Conservation (phyloP, 148 eudicot genomes). For the Cornus kousa region DNA sequence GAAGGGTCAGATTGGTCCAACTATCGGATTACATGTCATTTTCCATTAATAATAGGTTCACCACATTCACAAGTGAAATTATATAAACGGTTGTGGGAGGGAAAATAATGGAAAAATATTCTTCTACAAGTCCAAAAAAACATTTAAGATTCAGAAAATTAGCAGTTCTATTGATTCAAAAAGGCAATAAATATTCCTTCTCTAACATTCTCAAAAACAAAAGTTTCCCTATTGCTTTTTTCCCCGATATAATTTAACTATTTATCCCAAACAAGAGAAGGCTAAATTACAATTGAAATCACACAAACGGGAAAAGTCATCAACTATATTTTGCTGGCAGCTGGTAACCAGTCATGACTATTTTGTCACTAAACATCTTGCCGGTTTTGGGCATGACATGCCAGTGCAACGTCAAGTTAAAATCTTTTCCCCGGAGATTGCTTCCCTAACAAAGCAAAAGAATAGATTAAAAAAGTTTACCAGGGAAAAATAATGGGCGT, state of each 20-base stretch:
- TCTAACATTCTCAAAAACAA: slow-evolving; percentile 4
- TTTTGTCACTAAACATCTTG: slow-evolving; percentile 83
- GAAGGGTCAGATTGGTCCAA: no score
- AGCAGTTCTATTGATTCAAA: slow-evolving; percentile 2
- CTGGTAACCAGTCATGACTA: slow-evolving; percentile 68
- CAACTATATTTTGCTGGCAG: slow-evolving; percentile 69
- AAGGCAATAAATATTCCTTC: neutral
- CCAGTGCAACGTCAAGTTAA: slow-evolving; percentile 91
- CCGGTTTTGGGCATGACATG: slow-evolving; percentile 99
- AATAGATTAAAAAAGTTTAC: neutral
- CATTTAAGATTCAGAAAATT: slow-evolving; percentile 10
- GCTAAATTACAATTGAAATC: neutral
- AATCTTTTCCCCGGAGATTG: slow-evolving; percentile 75
- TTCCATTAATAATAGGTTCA: no score
- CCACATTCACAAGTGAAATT: no score
- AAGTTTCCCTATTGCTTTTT: neutral
- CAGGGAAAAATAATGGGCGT: neutral
- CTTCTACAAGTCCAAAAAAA: neutral
- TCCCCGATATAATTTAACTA: neutral
- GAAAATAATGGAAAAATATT: neutral
- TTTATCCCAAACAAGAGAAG: neutral
- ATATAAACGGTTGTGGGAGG: no score
- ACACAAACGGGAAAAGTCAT: neutral
- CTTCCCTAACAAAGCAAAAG: slow-evolving; percentile 51
- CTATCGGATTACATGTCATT: no score